phyloP scores from a whole-genome alignment of 1,284 basidiomycete genomes.

The Vanrija sp. region DNA sequence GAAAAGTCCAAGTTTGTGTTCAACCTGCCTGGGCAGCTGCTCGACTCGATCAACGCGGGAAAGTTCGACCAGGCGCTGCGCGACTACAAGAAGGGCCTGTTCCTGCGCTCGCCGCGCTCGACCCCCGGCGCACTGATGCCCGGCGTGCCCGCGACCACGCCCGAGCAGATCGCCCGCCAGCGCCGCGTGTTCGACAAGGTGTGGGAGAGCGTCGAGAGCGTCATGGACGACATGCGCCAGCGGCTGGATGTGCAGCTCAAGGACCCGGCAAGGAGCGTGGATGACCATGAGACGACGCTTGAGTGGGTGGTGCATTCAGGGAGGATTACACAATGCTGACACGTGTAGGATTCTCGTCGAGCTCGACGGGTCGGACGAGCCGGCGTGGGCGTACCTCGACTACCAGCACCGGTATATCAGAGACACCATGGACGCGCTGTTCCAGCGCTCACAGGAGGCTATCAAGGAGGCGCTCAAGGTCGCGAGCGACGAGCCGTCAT shows the following conservation, averaged over 20 bases:
- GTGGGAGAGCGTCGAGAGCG: slow-evolving; percentile 91
- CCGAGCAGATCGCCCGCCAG: slow-evolving; percentile 63
- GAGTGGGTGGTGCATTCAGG: slow-evolving; percentile 59
- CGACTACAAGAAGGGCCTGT: slow-evolving; percentile 96
- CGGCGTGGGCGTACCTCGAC: slow-evolving; percentile 92
- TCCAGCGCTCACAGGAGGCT: slow-evolving; percentile 56
- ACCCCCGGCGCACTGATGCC: slow-evolving; percentile 76
- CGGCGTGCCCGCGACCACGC: slow-evolving; percentile 54
- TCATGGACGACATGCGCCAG: slow-evolving; percentile 85
- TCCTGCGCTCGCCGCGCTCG: slow-evolving; percentile 67
- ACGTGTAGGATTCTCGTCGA: slow-evolving; percentile 73
- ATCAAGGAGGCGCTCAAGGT: slow-evolving; percentile 53
- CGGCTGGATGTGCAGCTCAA: slow-evolving; percentile 73
- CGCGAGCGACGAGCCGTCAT: slow-evolving; percentile 21
- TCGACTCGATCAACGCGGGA: slow-evolving; percentile 71
- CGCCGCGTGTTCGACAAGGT: slow-evolving; percentile 92
- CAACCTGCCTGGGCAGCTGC: slow-evolving; percentile 88
- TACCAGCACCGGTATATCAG: slow-evolving; percentile 84
- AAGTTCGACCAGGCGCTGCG: slow-evolving; percentile 89
- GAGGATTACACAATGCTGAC: not conserved
- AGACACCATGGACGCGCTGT: slow-evolving; percentile 68
- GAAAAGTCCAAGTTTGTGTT: slow-evolving; percentile 98
- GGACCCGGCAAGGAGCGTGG: slow-evolving; percentile 69
- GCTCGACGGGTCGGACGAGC: slow-evolving; percentile 68
- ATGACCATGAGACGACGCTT: slow-evolving; percentile 95